Evolutionary conservation across 257 asterid genomes (phyloP), one percentile per base, ranked within the genome.

Genomic region (Salvia splendens): DNA sequence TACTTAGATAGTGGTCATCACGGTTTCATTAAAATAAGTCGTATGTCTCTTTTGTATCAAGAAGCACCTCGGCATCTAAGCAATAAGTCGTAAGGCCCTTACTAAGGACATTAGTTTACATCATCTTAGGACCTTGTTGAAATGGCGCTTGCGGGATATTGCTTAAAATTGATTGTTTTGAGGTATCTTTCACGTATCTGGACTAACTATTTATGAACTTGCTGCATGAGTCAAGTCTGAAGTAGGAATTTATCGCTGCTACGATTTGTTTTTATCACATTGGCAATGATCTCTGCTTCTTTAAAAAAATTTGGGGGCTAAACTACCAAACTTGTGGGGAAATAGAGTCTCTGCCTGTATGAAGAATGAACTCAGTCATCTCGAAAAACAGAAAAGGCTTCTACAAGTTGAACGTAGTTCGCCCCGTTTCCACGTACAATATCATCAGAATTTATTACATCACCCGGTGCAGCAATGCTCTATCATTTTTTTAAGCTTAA

Each of bases 371-470:
- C 15, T 20, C 10, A 7, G 1, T 9, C 45, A 40, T 12, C 9
- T 4, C 16, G 35, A 16, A 54, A 53, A n/a, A 6, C 28, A 9
- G n/a, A 24, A 28, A 53, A 53, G 38, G n/a, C 60, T 52, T 48
- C 53, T 48, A 8, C 15, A 48, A 48, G 2, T 20, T n/a, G 3
- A 0, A 35, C 7, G 8, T 1, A 14, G 53, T 48, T 48, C 53
- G 10, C 58, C 9, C 30, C 53, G 8, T 1, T 30, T 45, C 40
- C 11, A 10, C 42, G 24, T 20, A 1, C 5, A 3, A 52, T 14
- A 42, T 68, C 48, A 24, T 68, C 41, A 55, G 47, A 30, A 32
- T 12, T 59, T n/a, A n/a, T n/a, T n/a, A n/a, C n/a, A n/a, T n/a
- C n/a, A n/a, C n/a, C n/a, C n/a, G n/a, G n/a, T n/a, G n/a, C n/a